Evolutionary conservation across 164 flowering plant species (phyloP).

Genomic region (Cinnamomum chago): DNA sequence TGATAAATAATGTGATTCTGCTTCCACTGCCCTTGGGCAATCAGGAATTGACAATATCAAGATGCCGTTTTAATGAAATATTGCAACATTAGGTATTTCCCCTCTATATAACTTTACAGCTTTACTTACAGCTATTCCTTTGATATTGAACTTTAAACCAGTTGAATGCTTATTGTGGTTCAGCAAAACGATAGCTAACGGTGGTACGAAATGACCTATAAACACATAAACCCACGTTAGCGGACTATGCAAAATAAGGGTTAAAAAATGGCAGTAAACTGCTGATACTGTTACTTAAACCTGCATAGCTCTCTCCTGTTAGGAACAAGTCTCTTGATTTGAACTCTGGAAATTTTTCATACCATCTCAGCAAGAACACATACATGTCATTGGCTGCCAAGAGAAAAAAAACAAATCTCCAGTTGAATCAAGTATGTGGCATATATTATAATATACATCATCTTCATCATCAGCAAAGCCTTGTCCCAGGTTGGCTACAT

Average conservation of each 20-base stretch:
- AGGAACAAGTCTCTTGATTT: slow-evolving; percentile 65
- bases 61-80: too few relatives aligned
- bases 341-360: slow-evolving; percentile 65
- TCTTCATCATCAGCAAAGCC: too few relatives aligned
- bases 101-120: too few relatives aligned
- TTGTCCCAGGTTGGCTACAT: too few relatives aligned
- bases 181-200: slow-evolving; percentile 63
- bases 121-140: slow-evolving; percentile 83
- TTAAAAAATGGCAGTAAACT: background rate
- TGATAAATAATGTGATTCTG: too few relatives aligned
- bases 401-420: background rate
- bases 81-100: too few relatives aligned
- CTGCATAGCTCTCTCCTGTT: slow-evolving; percentile 98
- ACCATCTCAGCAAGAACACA: slow-evolving; percentile 65
- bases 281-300: slow-evolving; percentile 23
- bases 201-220: slow-evolving; percentile 90
- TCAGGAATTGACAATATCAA: too few relatives aligned
- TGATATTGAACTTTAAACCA: slow-evolving; percentile 74
- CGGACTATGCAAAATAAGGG: background rate
- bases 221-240: background rate
- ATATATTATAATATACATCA: too few relatives aligned
- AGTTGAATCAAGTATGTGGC: too few relatives aligned
- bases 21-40: too few relatives aligned
- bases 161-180: slow-evolving; percentile 63
- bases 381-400: slow-evolving; percentile 80